A percentile compares a stretch with the other conserved stretches of the same genome.
Evolutionary conservation across 2,329 filamentous ascomycete genomes (phyloP).

Genomic region (Colletotrichum lindemuthianum): DNA sequence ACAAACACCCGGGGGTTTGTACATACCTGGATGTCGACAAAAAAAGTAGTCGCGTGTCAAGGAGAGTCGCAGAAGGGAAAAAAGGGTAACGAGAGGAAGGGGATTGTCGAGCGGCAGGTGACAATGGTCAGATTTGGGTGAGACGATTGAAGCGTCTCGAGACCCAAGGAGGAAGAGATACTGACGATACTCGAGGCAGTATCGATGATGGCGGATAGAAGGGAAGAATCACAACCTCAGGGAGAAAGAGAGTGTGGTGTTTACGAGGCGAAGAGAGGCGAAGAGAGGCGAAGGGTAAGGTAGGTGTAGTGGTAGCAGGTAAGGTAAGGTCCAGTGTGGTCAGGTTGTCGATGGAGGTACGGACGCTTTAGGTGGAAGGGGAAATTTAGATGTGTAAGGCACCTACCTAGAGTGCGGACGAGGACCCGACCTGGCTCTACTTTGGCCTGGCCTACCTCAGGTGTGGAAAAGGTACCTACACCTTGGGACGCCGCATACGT

Average conservation of each 20-base stretch:
- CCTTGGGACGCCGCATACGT: no score
- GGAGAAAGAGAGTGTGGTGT: conserved; percentile 32
- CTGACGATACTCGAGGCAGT: conserved; percentile 30
- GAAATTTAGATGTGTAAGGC: conserved; percentile 38
- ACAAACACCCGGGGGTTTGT: background rate
- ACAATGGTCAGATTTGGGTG: conserved; percentile 9
- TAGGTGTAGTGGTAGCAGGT: conserved; percentile 21
- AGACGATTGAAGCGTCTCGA: conserved; percentile 20
- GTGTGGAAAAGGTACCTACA: no score
- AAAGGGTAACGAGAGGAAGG: conserved; percentile 38
- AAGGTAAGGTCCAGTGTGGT: background rate
- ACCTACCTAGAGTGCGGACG: no score
- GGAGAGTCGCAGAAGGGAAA: conserved; percentile 43
- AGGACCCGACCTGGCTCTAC: no score
- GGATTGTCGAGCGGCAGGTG: conserved; percentile 28
- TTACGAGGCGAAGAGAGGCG: conserved; percentile 31
- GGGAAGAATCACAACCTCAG: conserved; percentile 34
- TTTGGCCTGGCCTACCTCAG: no score
- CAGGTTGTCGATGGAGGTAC: background rate
- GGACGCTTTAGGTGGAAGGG: conserved; percentile 36
- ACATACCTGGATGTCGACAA: conserved; percentile 40
- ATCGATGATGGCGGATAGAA: conserved; percentile 35
- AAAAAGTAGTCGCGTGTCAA: conserved; percentile 47
- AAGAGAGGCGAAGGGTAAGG: conserved; percentile 9
- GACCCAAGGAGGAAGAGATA: conserved; percentile 29